Percentiles rank a stretch among this genome's conserved stretches.
Conservation (phyloP, 2,329 filamentous ascomycete genomes). For the Didymella sp. region DNA sequence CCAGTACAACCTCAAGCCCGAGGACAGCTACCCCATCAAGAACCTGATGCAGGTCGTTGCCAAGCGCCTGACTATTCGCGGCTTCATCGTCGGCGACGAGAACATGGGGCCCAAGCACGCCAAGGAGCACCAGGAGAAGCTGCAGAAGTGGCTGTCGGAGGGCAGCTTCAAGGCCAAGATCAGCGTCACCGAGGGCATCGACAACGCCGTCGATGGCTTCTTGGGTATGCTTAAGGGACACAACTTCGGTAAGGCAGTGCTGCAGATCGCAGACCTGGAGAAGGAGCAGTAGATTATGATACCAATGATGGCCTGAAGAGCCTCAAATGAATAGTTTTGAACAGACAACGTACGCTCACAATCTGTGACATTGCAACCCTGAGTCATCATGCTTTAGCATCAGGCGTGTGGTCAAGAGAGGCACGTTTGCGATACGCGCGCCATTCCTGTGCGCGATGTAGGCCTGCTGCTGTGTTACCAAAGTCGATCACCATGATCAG, state of each 20-base stretch:
- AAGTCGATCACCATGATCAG: conserved; percentile 36
- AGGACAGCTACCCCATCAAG: conserved; percentile 69
- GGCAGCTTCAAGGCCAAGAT: conserved; percentile 76
- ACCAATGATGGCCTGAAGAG: conserved; percentile 9
- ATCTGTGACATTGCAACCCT: no score
- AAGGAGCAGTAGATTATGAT: conserved; percentile 35
- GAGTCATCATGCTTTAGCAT: neutral
- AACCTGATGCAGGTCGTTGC: conserved; percentile 70
- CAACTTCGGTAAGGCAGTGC: conserved; percentile 86
- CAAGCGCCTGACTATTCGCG: conserved; percentile 74
- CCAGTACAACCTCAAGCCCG: conserved; percentile 71
- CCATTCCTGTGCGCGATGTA: conserved; percentile 38
- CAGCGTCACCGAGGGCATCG: conserved; percentile 75
- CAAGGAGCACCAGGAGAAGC: conserved; percentile 75
- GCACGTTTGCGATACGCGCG: conserved; percentile 25
- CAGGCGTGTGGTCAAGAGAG: neutral
- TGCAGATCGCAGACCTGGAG: conserved; percentile 64
- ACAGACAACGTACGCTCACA: no score
- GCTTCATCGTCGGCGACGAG: conserved; percentile 74
- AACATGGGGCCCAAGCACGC: conserved; percentile 71
- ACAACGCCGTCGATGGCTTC: conserved; percentile 75
- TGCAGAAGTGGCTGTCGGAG: conserved; percentile 78
- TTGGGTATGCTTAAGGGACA: conserved; percentile 77
- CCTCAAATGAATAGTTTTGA: conserved; percentile 7
- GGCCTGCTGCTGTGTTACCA: conserved; percentile 35